Conservation (phyloP, 148 eudicot species). For the Rhododendron ferrugineum region DNA sequence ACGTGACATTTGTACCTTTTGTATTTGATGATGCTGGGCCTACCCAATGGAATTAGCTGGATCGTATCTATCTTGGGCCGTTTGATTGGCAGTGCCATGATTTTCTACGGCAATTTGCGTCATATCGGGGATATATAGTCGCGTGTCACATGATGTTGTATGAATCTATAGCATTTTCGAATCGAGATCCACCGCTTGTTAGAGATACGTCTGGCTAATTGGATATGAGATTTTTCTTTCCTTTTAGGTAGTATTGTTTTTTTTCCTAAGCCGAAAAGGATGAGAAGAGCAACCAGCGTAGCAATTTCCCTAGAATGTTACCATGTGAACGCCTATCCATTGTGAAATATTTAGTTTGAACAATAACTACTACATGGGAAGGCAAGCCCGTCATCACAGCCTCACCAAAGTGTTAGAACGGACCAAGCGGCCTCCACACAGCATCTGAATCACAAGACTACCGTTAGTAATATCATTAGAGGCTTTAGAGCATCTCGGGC, state of each 20-base stretch:
- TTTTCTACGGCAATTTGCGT: not conserved
- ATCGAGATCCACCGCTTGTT: not conserved
- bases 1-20: not conserved
- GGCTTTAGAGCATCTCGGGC: too few species aligned
- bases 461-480: not conserved
- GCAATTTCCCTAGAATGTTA: too few species aligned
- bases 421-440: too few species aligned
- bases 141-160: not conserved
- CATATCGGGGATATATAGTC: not conserved
- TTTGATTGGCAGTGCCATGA: not conserved
- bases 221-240: not conserved
- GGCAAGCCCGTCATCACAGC: too few species aligned
- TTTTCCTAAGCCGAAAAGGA: not conserved
- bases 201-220: not conserved
- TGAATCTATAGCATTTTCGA: not conserved
- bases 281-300: too few species aligned
- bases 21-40: conserved; percentile 4
- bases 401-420: not conserved
- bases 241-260: not conserved
- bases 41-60: not conserved
- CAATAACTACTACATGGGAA: too few species aligned
- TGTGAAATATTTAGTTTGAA: too few species aligned
- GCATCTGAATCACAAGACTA: too few species aligned
- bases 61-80: not conserved
- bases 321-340: too few species aligned